A percentile compares a stretch with the other conserved stretches of the same genome.
These are phyloP conservation scores for Venturiaceae sp. DNA, from an alignment of 2,329 filamentous ascomycete genomes.

Conservation along the genomic window DNA sequence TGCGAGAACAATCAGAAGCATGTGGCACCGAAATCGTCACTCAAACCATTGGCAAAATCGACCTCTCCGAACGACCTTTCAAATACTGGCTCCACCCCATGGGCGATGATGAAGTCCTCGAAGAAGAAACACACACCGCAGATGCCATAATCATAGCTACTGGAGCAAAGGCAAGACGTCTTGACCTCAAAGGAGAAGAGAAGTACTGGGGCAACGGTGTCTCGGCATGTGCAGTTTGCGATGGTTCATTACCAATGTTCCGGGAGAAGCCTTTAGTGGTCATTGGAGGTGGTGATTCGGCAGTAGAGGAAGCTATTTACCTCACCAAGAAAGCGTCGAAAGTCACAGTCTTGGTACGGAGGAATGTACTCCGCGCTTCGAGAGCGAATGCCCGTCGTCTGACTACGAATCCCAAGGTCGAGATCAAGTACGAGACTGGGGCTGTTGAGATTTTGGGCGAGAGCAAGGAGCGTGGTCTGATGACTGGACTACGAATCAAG, in stretches of 20 bases:
- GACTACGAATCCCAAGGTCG: conserved; percentile 77
- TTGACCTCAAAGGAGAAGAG: conserved; percentile 79
- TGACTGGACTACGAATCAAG: conserved; percentile 80
- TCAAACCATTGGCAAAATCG: conserved; percentile 84
- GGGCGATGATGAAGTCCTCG: conserved; percentile 68
- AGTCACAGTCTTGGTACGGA: conserved; percentile 87
- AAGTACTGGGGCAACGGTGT: conserved; percentile 97
- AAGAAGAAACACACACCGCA: conserved; percentile 65
- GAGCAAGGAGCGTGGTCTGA: conserved; percentile 62
- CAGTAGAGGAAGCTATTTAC: conserved; percentile 95
- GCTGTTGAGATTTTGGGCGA: conserved; percentile 80
- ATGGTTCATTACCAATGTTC: conserved; percentile 95
- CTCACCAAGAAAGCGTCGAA: conserved; percentile 95
- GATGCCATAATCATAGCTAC: conserved; percentile 92
- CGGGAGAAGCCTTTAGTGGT: conserved; percentile 91
- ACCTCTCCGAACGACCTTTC: conserved; percentile 76
- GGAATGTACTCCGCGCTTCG: conserved; percentile 75
- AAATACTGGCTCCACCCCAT: conserved; percentile 66
- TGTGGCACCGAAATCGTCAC: conserved; percentile 91
- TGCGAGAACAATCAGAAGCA: conserved; percentile 81
- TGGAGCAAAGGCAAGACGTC: conserved; percentile 78
- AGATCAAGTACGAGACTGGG: conserved; percentile 75
- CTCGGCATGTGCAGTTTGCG: conserved; percentile 93
- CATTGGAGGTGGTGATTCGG: conserved; percentile 92
- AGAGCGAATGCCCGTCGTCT: conserved; percentile 87